Percentiles rank a stretch among this genome's conserved stretches.
Conservation (phyloP, 257 asterid species). For the Solanum chilense region DNA sequence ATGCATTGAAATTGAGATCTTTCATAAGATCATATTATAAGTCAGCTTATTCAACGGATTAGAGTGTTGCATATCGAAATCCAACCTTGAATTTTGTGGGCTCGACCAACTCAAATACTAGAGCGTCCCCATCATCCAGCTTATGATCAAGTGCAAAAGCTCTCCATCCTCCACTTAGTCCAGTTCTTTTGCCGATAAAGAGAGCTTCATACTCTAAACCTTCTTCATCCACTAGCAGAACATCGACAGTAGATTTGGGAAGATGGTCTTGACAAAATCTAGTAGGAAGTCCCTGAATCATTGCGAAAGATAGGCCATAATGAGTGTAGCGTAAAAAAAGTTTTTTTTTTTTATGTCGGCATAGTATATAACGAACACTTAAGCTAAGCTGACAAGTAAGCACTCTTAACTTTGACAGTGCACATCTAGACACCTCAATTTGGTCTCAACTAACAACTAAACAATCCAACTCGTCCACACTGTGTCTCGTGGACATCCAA, state of each 20-base stretch:
- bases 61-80: background rate
- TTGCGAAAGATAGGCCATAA: background rate
- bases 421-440: background rate
- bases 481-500: background rate
- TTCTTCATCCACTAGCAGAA: constrained; percentile 55
- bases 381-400: background rate
- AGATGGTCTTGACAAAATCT: constrained; percentile 53
- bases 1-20: background rate
- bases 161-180: constrained; percentile 97
- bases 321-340: background rate
- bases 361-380: background rate
- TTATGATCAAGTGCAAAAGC: constrained; percentile 82
- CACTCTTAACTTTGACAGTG: background rate
- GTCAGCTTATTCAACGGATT: background rate
- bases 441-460: background rate
- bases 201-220: constrained; percentile 48
- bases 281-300: constrained; percentile 63
- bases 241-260: constrained; percentile 41
- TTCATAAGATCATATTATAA: background rate
- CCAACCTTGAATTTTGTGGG: constrained; percentile 74
- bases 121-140: constrained; percentile 84
- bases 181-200: constrained; percentile 57
- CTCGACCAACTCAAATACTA: constrained; percentile 61
- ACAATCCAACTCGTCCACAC: background rate
- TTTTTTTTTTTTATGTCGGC: background rate